Base-by-base conservation (phyloP, 495 filamentous ascomycete species). In the Neurospora hispaniola region DNA sequence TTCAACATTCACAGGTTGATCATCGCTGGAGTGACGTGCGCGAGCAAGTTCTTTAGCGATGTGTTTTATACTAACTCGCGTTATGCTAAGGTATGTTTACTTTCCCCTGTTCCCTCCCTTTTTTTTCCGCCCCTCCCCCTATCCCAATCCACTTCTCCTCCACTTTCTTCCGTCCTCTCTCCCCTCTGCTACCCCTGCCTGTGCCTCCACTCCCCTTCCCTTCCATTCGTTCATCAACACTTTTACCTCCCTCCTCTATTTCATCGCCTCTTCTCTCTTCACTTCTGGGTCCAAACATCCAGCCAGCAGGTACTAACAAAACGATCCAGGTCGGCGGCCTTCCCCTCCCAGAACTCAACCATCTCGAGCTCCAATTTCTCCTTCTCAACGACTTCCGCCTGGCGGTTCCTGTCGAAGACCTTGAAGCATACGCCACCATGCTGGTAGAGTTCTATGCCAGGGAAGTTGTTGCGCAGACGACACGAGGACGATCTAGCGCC, bases 31-130 rank as follows among this genome's bases (percentile, higher is more conserved):
- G 96, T 99, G 68, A 98, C 96, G 18, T 98, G 96, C 81, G 95
- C 96, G 12, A 97, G 94, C 88, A 99, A 99, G 84, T 99, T 98
- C 86, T 99, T 99, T 81, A 98, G 94, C 4, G 96, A 99, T 84
- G 94, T 98, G 59, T 99, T 99, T 78, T 99, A 98, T 78, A 99
- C 96, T 20, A 99, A 99, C 82, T 98, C 96, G 66, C 87, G 96
- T 88, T 99, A 99, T 81, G 96, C 96, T 74, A 99, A 98, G 92
- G 96, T 97, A 88, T 74, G 86, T 79, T 12, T 43, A 12, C 40
- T 70, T 70, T 69, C 5, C 3, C 23, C 23, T 5, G 16, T 54
- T 62, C 9, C 5, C 2, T 9, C 12, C 23, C 2, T 18, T 16
- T 23, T 35, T 12, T 16, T 31, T 0, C 23, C 23, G 5, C 46